Percentiles rank a stretch among this genome's conserved stretches.
Conservation (phyloP, 1,284 basidiomycete species). For the Pseudozyma hubeiensis region DNA sequence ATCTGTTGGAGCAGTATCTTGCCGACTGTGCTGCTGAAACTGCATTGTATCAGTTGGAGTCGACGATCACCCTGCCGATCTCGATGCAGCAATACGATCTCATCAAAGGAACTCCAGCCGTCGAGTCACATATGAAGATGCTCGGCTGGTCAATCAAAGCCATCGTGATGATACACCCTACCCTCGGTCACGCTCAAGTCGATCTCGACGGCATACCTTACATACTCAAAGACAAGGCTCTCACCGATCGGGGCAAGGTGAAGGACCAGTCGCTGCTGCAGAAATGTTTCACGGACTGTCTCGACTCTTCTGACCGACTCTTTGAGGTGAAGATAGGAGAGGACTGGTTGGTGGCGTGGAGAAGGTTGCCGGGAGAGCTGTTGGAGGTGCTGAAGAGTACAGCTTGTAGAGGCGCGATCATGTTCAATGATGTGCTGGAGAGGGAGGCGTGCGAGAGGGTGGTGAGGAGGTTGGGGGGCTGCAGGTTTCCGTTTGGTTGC, state of each 20-base stretch:
- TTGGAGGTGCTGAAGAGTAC: slow-evolving; percentile 29
- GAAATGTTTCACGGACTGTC: slow-evolving; percentile 6
- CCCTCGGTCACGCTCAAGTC: slow-evolving; percentile 32
- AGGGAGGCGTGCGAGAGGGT: slow-evolving; percentile 78
- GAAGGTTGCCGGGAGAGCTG: slow-evolving; percentile 14
- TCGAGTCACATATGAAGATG: not conserved
- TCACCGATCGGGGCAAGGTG: slow-evolving; percentile 18
- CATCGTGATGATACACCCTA: slow-evolving; percentile 16
- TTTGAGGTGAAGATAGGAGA: too few relatives aligned
- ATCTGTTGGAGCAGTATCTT: slow-evolving; percentile 80
- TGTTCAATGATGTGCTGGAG: slow-evolving; percentile 89
- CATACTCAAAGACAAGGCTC: slow-evolving; percentile 15
- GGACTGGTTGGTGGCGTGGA: slow-evolving; percentile 16
- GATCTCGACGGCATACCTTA: slow-evolving; percentile 28
- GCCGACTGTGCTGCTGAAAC: slow-evolving; percentile 9
- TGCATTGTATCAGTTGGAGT: not conserved
- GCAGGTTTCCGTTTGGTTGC: slow-evolving; percentile 89
- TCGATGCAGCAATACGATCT: slow-evolving; percentile 18
- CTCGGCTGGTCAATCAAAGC: slow-evolving; percentile 23
- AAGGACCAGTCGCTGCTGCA: slow-evolving; percentile 17
- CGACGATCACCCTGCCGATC: slow-evolving; percentile 20
- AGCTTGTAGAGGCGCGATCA: slow-evolving; percentile 44
- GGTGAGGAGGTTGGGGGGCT: slow-evolving; percentile 76
- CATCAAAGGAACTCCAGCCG: not conserved
- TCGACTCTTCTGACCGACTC: not conserved